Conservation (phyloP, 108 stramenopile species). For the Nitzschia palea region DNA sequence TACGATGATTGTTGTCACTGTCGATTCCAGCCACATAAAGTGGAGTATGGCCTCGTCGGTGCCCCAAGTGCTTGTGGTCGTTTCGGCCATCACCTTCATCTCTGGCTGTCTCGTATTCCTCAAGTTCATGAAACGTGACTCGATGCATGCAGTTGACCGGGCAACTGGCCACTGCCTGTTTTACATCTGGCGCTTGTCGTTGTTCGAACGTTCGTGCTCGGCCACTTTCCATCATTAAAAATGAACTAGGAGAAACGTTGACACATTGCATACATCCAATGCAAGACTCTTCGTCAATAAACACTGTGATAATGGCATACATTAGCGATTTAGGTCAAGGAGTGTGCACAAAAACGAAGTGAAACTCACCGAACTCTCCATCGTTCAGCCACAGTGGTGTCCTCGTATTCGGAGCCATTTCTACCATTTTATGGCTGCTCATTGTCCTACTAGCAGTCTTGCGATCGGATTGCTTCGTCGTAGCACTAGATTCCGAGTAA, state of each 20-base stretch:
- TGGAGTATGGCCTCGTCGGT: conserved; percentile 38
- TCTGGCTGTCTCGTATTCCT: conserved; percentile 65
- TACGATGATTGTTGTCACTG: conserved; percentile 73
- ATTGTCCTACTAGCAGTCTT: conserved; percentile 17
- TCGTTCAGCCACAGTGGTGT: conserved; percentile 66
- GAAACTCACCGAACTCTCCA: conserved; percentile 66
- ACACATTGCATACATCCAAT: conserved; percentile 85
- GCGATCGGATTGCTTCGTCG: not conserved
- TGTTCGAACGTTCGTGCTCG: conserved; percentile 75
- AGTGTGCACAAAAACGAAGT: not conserved
- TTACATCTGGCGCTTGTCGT: conserved; percentile 53
- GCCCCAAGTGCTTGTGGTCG: conserved; percentile 58
- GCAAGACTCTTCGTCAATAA: conserved; percentile 88
- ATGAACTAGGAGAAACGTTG: conserved; percentile 58
- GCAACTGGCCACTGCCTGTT: conserved; percentile 60
- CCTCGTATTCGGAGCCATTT: conserved; percentile 52
- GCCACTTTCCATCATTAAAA: conserved; percentile 73
- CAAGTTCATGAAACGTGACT: conserved; percentile 65
- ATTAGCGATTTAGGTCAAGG: too few species aligned
- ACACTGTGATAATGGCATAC: conserved; percentile 30
- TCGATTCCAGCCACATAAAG: conserved; percentile 71
- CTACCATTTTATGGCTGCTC: conserved; percentile 74
- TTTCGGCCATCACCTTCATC: conserved; percentile 60
- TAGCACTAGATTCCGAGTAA: not conserved
- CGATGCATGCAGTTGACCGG: conserved; percentile 83